Conservation (phyloP, 2,329 filamentous ascomycete species). For the Claviceps pusilla region DNA sequence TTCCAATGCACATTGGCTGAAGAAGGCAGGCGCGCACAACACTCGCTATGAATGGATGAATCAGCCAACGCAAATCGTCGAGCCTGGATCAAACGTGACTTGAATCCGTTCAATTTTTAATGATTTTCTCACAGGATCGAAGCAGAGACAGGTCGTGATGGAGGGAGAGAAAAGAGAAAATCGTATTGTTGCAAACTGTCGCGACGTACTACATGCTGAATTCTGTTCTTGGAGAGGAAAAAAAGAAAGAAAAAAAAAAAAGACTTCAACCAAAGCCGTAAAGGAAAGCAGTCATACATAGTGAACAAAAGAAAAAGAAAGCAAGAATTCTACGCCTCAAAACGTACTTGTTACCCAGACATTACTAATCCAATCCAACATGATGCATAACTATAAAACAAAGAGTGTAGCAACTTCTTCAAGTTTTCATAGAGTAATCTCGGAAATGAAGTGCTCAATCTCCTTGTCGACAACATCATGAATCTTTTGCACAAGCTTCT, state of each 20-base stretch:
- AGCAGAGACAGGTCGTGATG: too few relatives aligned
- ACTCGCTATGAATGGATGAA: neutral
- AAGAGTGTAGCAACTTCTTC: neutral
- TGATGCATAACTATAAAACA: slow-evolving; percentile 1
- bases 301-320: slow-evolving; percentile 3
- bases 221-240: neutral
- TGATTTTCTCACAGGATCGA: too few relatives aligned
- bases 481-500: slow-evolving; percentile 49
- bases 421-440: slow-evolving; percentile 26
- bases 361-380: neutral
- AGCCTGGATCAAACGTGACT: too few relatives aligned
- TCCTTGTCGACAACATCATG: slow-evolving; percentile 47
- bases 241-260: too few relatives aligned
- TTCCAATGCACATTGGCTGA: neutral
- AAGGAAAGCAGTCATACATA: neutral
- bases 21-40: neutral
- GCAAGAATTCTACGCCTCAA: slow-evolving; percentile 8
- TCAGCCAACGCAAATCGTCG: neutral
- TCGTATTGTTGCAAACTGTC: slow-evolving; percentile 6
- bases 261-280: neutral
- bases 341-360: slow-evolving; percentile 13
- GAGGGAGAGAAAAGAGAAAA: neutral
- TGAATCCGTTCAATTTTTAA: neutral
- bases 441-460: slow-evolving; percentile 43
- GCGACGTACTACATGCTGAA: neutral